Evolutionary conservation across 495 filamentous ascomycete genomes (phyloP), one percentile per base, ranked within the genome.

Genomic region (Tricharina praecox): DNA sequence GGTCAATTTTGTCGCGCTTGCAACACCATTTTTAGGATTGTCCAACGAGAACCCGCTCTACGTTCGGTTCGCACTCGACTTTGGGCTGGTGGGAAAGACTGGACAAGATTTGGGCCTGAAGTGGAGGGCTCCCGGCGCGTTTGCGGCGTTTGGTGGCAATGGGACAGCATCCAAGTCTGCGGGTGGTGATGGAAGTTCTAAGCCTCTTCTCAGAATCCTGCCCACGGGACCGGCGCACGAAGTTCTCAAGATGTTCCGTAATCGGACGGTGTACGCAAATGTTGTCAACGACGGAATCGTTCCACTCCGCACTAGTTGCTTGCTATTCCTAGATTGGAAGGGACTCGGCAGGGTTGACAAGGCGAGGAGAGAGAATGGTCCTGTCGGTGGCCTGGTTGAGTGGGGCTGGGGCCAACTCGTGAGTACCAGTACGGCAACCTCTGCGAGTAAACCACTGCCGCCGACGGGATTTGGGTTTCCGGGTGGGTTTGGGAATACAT

Each of bases 221-320:
- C 90, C 90, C 0, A 88, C 85, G 20, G 90, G 90, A 16, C 90
- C 92, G 23, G 90, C 90, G 4, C 87, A 96, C 64, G 73, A 76
- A 32, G 86, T 82, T 0, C 66, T 97, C 43, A 74, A 78, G 55
- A 83, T 79, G 62, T 97, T 96, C 56, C 72, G 84, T 37, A 93
- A 90, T 58, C 71, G 92, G 15, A 97, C 90, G 0, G 70, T 95
- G 0, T 97, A 97, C 60, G 93, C 87, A 1, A 97, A 97, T 57
- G 85, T 96, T 23, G 92, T 97, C 35, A 97, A 97, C 64, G 90
- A 97, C 65, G 90, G 90, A 2, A 95, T 97, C 59, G 90, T 97
- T 4, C 90, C 90, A 1, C 62, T 96, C 30, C 74, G 92, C 9
- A 97, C 90, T 10, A 95, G 92, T 42, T 96, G 87, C 62, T 68